Percentiles rank a stretch among this genome's conserved stretches.
Conservation (phyloP, 108 stramenopile species). For the Skeletonema tropicum region DNA sequence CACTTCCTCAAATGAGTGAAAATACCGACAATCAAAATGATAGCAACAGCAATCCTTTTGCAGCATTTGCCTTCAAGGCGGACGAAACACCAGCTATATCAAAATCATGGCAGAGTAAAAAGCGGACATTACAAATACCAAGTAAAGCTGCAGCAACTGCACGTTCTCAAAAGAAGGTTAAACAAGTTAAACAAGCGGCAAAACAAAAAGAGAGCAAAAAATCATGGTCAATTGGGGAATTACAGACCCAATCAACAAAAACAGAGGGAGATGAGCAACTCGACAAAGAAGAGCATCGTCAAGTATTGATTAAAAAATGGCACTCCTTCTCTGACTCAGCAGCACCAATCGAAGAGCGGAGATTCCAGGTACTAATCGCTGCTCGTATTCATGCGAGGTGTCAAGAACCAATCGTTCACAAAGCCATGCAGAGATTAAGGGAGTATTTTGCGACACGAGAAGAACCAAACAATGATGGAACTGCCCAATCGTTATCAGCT, state of each 20-base stretch:
- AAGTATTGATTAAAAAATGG: constrained; percentile 60
- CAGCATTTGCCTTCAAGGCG: constrained; percentile 48
- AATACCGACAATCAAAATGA: not conserved
- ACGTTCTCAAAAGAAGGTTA: not conserved
- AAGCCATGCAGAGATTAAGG: constrained; percentile 60
- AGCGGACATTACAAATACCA: constrained; percentile 6
- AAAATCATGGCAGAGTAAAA: constrained; percentile 11
- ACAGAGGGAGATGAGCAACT: constrained; percentile 8
- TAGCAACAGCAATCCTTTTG: constrained; percentile 51
- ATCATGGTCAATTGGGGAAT: not conserved
- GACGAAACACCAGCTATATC: not conserved
- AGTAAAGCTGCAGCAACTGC: not conserved
- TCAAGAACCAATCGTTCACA: constrained; percentile 59
- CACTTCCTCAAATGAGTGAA: not conserved
- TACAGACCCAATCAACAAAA: constrained; percentile 5
- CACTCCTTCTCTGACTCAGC: constrained; percentile 55
- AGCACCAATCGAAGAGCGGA: constrained; percentile 57
- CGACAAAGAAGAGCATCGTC: constrained; percentile 14
- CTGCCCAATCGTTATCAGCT: constrained; percentile 32
- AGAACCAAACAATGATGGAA: not conserved
- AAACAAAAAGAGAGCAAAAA: not conserved
- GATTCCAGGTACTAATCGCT: constrained; percentile 71
- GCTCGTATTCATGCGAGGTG: constrained; percentile 75
- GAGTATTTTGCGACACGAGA: constrained; percentile 27
- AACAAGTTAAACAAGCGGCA: not conserved